Base-by-base conservation (phyloP, 805 yeast genomes). In the Lachancea mirantina region DNA sequence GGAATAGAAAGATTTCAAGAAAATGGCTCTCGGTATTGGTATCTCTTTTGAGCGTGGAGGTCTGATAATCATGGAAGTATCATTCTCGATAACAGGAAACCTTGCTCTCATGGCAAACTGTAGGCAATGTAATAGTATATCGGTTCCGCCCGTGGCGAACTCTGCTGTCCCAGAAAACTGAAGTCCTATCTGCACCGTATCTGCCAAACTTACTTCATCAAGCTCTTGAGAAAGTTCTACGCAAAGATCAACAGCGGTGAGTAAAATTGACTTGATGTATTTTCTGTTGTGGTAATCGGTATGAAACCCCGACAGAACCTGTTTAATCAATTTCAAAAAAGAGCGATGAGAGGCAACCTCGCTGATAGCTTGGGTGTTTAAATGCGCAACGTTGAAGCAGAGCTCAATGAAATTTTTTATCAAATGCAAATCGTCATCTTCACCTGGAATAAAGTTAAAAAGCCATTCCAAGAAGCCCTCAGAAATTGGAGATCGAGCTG, bases 361-460 rank as follows among this genome's bases (percentile, higher is more conserved):
- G 6, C 38, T 29, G 8, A 49, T 25, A 6, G 43, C 35, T 1
- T 28, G 22, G 22, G 37, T 39, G 36, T 52, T 43, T 22, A 47
- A 28, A 15, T 47, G 50, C 4, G 46, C 36, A 2, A 47, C 28
- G 23, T 47, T 50, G 26, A 37, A 48, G 23, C 56, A 46, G 14
- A 51, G 47, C 19, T 42, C 47, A n/a, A 52, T 40, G 23, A 50
- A 55, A 31, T 55, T 54, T 28, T 53, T 55, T 49, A 57, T 47
- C n/a, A 45, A 32, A 31, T 46, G 49, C 16, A 43, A 32, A 33
- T 45, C 45, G 19, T 40, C 40, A 10, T 21, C 25, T 8, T 42
- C 42, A 9, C 39, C 40, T 8, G 40, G 31, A 14, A 47, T 33
- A 14, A 46, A 37, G 5, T 27, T 23, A 18, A 46, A 32, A 18